A percentile compares a stretch with the other conserved stretches of the same genome.
phyloP scores from a whole-genome alignment of 768 basidiomycete genomes.

The Russula earlei region DNA sequence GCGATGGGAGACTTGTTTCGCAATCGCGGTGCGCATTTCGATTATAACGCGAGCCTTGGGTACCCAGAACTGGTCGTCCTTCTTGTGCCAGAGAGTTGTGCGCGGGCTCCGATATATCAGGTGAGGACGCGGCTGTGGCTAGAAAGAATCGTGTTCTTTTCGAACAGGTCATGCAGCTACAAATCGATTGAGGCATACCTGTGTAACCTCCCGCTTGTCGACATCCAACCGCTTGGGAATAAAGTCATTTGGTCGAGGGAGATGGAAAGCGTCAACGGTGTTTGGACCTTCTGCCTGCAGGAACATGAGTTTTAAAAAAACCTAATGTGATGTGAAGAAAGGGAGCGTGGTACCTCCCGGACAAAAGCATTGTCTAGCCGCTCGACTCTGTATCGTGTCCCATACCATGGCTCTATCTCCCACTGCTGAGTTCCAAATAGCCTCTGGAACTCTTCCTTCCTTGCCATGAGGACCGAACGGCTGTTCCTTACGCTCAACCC shows the following conservation, averaged over 20 bases:
- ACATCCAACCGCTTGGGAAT: constrained; percentile 83
- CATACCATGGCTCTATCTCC: constrained; percentile 86
- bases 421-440: constrained; percentile 41
- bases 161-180: not conserved
- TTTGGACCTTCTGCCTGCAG: constrained; percentile 54
- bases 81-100: constrained; percentile 89
- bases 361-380: constrained; percentile 56
- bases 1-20: constrained; percentile 56
- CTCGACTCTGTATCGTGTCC: constrained; percentile 77
- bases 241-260: constrained; percentile 85
- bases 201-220: constrained; percentile 55
- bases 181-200: constrained; percentile 36
- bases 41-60: constrained; percentile 78
- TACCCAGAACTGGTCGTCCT: constrained; percentile 94
- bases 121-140: constrained; percentile 70
- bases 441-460: constrained; percentile 49
- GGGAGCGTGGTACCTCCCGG: constrained; percentile 32
- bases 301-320: not conserved
- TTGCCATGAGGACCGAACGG: constrained; percentile 72
- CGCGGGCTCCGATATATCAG: constrained; percentile 64
- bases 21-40: constrained; percentile 59
- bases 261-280: constrained; percentile 54
- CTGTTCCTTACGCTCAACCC: constrained; percentile 47
- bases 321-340: not conserved
- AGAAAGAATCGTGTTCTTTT: not conserved